Percentiles rank a stretch among this genome's conserved stretches.
phyloP scores from a whole-genome alignment of 805 yeast species.

The Priceomyces castillae region DNA sequence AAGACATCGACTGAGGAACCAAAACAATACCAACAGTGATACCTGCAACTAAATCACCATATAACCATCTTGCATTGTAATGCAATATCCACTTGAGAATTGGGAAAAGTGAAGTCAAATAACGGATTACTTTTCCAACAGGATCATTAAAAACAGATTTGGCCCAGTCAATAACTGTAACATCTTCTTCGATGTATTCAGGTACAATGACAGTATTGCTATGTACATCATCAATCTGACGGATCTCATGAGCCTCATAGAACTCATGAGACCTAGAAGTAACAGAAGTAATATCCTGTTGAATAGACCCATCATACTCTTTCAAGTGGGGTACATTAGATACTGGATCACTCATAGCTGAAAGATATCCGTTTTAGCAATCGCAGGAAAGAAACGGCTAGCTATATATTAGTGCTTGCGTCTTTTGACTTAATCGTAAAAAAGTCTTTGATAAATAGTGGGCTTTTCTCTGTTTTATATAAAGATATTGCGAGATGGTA shows the following conservation, averaged over 20 bases:
- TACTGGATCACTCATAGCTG: slow-evolving; percentile 8
- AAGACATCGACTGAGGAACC: slow-evolving; percentile 95
- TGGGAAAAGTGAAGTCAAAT: slow-evolving; percentile 70
- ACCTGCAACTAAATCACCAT: slow-evolving; percentile 86
- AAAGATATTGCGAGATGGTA: neutral
- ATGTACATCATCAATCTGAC: slow-evolving; percentile 7
- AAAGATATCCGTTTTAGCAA: neutral
- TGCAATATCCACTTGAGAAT: slow-evolving; percentile 80
- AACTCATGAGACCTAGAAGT: slow-evolving; percentile 14
- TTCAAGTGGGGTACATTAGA: slow-evolving; percentile 23
- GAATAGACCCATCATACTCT: slow-evolving; percentile 7
- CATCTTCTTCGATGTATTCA: slow-evolving; percentile 33
- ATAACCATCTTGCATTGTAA: slow-evolving; percentile 77
- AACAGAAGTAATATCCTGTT: neutral
- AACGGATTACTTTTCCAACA: slow-evolving; percentile 35
- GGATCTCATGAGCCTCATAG: slow-evolving; percentile 5
- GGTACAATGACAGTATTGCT: slow-evolving; percentile 26
- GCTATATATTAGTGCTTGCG: no score
- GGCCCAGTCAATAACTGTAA: slow-evolving; percentile 33
- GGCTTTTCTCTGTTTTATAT: neutral
- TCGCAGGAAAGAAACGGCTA: no score
- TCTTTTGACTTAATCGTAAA: no score
- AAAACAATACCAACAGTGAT: slow-evolving; percentile 89
- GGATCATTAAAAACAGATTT: slow-evolving; percentile 37
- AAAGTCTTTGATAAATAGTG: no score